Evolutionary conservation across 2,329 filamentous ascomycete genomes (phyloP).

Genomic region (Fusarium scirpi): DNA sequence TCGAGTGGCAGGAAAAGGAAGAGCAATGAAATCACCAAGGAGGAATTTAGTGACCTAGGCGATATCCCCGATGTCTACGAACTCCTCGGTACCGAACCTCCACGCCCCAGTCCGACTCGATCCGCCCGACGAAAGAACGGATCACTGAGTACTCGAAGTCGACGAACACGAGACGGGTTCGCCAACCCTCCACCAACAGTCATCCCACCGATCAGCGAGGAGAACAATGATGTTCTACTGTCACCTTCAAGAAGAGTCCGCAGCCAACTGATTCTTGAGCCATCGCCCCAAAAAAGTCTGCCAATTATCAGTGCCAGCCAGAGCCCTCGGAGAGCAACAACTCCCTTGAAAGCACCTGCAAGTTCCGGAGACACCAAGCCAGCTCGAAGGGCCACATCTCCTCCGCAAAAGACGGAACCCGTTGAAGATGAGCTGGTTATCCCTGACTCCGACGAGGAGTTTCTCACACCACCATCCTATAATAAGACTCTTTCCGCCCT

Average conservation of each 20-base stretch:
- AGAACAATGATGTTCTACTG: conserved; percentile 37
- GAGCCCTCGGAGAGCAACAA: conserved; percentile 16
- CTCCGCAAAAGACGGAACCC: background rate
- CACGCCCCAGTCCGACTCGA: conserved; percentile 51
- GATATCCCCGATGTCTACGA: conserved; percentile 68
- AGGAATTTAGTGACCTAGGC: conserved; percentile 54
- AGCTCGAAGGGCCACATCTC: background rate
- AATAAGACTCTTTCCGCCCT: conserved; percentile 32
- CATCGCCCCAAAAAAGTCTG: conserved; percentile 15
- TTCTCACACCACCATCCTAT: conserved; percentile 53
- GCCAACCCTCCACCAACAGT: background rate
- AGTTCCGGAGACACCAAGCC: conserved; percentile 11
- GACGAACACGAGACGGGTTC: conserved; percentile 33
- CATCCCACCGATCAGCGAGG: conserved; percentile 32
- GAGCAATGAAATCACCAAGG: conserved; percentile 60
- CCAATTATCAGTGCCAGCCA: conserved; percentile 6
- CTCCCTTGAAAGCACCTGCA: conserved; percentile 16
- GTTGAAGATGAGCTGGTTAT: conserved; percentile 56
- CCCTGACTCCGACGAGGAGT: conserved; percentile 69
- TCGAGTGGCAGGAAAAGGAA: conserved; percentile 65
- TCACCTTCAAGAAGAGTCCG: conserved; percentile 46
- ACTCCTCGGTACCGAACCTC: conserved; percentile 57
- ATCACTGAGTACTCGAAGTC: conserved; percentile 33
- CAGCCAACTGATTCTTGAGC: conserved; percentile 24
- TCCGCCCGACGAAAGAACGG: conserved; percentile 40